These are phyloP conservation scores for Paraphoma sp. DNA, from an alignment of 2,329 filamentous ascomycete genomes.

Conservation along the genomic window DNA sequence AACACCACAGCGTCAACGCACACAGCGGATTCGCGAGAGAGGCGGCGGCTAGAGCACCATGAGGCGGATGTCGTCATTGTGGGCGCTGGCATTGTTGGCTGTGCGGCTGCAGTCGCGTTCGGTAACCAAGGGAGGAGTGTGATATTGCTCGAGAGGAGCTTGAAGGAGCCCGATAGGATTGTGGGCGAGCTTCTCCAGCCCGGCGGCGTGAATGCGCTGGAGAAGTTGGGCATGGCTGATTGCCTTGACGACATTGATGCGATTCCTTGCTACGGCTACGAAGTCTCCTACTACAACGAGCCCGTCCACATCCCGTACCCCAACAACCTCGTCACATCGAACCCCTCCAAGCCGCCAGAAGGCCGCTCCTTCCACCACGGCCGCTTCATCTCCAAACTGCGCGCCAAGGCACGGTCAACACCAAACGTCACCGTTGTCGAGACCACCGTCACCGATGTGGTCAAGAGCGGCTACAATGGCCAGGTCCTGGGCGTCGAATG, in stretches of 20 bases:
- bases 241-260: conserved; percentile 91
- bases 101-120: conserved; percentile 81
- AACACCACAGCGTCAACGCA: conserved; percentile 17
- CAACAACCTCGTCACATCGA: conserved; percentile 54
- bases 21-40: conserved; percentile 43
- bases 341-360: conserved; percentile 58
- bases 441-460: conserved; percentile 79
- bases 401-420: conserved; percentile 74
- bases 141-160: conserved; percentile 82
- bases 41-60: conserved; percentile 62
- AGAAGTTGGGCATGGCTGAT: conserved; percentile 77
- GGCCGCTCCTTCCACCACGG: conserved; percentile 93
- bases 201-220: conserved; percentile 82
- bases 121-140: conserved; percentile 91
- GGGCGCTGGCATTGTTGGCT: conserved; percentile 89
- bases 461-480: conserved; percentile 71
- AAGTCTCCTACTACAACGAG: conserved; percentile 80
- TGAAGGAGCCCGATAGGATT: conserved; percentile 94
- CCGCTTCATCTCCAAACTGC: conserved; percentile 83
- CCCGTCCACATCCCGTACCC: conserved; percentile 83
- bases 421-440: conserved; percentile 90
- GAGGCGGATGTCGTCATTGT: conserved; percentile 87
- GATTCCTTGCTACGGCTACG: conserved; percentile 82
- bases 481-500: conserved; percentile 86
- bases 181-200: conserved; percentile 95